Conservation (phyloP, 495 filamentous ascomycete species). For the Ramalina intermedia region DNA sequence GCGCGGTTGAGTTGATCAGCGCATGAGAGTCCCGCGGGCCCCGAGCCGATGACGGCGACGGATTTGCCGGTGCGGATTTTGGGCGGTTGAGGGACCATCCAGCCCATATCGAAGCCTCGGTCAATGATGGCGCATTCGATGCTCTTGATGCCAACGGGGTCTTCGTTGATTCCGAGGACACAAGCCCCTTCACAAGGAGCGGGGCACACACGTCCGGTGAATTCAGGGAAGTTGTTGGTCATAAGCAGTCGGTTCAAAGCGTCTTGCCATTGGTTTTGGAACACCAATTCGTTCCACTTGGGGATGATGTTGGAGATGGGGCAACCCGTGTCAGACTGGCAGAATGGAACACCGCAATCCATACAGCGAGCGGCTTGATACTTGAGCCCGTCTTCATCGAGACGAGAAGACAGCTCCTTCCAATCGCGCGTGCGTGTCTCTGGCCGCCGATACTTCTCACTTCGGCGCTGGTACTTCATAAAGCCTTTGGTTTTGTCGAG, state of each 20-base stretch:
- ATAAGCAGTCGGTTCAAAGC: constrained; percentile 88
- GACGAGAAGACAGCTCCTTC: constrained; percentile 77
- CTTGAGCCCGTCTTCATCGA: constrained; percentile 95
- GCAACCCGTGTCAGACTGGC: constrained; percentile 93
- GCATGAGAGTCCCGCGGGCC: constrained; percentile 78
- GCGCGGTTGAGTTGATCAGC: constrained; percentile 95
- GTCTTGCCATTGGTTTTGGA: constrained; percentile 88
- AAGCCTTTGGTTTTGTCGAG: constrained; percentile 97
- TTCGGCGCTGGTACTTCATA: constrained; percentile 94
- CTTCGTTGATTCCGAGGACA: constrained; percentile 96
- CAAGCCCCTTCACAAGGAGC: constrained; percentile 97
- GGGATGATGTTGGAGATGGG: constrained; percentile 99
- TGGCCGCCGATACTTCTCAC: constrained; percentile 86
- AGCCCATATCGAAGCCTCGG: constrained; percentile 97
- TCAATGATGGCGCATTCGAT: constrained; percentile 99
- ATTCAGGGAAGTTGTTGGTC: constrained; percentile 99
- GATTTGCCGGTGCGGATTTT: constrained; percentile 76
- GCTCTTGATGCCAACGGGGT: constrained; percentile 96
- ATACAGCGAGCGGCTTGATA: constrained; percentile 98
- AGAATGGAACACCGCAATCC: constrained; percentile 99
- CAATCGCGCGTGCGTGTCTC: constrained; percentile 86
- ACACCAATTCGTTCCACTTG: constrained; percentile 95
- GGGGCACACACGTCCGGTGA: constrained; percentile 95
- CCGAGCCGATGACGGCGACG: constrained; percentile 86
- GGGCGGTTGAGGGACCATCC: constrained; percentile 85